Conservation (phyloP, 768 basidiomycete genomes). For the Suillus sp. region DNA sequence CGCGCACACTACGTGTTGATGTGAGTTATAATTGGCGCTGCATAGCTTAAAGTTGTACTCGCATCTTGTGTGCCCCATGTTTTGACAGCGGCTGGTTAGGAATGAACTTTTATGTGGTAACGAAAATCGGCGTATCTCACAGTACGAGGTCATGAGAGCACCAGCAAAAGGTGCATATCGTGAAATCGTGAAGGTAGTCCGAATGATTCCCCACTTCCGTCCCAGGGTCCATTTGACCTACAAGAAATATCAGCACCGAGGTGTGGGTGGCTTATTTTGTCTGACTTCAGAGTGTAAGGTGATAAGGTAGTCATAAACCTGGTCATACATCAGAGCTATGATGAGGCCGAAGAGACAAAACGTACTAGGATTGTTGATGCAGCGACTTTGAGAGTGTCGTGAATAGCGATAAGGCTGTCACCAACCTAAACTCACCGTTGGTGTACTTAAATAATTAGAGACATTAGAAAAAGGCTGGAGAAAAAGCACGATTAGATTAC, state of each 20-base stretch:
- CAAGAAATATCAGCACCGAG: background rate
- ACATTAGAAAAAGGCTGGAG: background rate
- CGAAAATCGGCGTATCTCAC: background rate
- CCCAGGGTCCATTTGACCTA: slow-evolving; percentile 23
- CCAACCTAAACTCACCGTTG: background rate
- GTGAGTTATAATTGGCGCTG: background rate
- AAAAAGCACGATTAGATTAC: background rate
- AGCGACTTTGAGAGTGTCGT: background rate
- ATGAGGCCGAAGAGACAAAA: no score
- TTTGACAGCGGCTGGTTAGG: background rate
- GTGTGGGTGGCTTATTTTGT: background rate
- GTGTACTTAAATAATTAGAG: background rate
- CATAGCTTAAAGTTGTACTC: background rate
- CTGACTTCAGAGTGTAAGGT: slow-evolving; percentile 1
- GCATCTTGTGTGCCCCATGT: slow-evolving; percentile 1
- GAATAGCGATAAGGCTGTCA: background rate
- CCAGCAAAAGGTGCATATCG: slow-evolving; percentile 12
- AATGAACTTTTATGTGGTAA: background rate
- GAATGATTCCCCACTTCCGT: slow-evolving; percentile 12
- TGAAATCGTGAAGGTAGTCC: slow-evolving; percentile 7
- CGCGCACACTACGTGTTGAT: background rate
- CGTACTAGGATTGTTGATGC: slow-evolving; percentile 1
- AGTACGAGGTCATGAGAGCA: slow-evolving; percentile 13
- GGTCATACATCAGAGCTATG: background rate
- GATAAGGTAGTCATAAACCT: slow-evolving; percentile 1